Base-by-base conservation (phyloP, 257 asterid species). In the Datura wrightii region DNA sequence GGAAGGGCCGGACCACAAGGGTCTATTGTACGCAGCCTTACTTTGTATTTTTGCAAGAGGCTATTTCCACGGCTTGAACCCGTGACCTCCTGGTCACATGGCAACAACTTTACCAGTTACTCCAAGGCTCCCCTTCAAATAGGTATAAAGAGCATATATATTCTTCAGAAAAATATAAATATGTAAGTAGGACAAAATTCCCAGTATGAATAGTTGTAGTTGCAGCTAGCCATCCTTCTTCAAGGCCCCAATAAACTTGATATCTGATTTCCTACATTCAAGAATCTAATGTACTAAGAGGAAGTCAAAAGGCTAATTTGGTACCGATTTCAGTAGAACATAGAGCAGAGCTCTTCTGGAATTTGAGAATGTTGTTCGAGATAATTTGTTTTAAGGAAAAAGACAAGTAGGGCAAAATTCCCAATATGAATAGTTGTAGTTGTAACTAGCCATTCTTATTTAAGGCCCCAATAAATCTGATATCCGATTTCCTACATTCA, bases 191-290 rank as follows among this genome's bases (percentile, higher is more conserved):
- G 5, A 71, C 9, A 5, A 44, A 71, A 44, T 44, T 46, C 1
- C 5, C 8, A 5, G 16, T 71, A 19, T 44, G 58, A 44, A 72
- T 72, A 44, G n/a, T 19, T 44, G 80, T 44, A 9, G 10, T n/a
- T 5, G 56, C n/a, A n/a, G 44, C n/a, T 71, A 72, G 58, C 18
- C 80, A 72, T 72, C 41, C 80, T 72, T 70, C 16, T 70, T 44
- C n/a, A 42, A 4, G 54, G 5, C 41, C 80, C 55, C 80, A 72
- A n/a, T 6, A 44, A 72, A 13, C 46, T n/a, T 15, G 19, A 66
- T 39, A 66, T 66, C 24, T 1, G 10, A 72, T 44, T 72, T 72
- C 58, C 58, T 44, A 19, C 56, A 44, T 71, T 71, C 56, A n/a
- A 71, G 56, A 37, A 71, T 44, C 79, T n/a, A 70, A 71, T 44